Evolutionary conservation across 805 yeast genomes (phyloP).

Genomic region (Suhomyces kilbournensis): DNA sequence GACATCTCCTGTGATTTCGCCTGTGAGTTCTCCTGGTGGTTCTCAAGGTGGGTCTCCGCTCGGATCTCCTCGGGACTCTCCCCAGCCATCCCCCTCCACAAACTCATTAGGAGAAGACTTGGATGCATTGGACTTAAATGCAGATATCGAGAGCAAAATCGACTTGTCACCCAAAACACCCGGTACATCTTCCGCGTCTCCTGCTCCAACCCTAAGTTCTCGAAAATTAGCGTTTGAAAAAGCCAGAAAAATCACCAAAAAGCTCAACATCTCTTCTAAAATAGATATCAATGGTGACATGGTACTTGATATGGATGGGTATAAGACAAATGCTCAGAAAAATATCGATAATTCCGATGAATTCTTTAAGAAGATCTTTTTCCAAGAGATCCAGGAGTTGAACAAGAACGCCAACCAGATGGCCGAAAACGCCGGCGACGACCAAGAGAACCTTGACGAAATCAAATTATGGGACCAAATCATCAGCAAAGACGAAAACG

Average conservation of each 20-base stretch:
- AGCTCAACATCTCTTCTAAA: conserved; percentile 81
- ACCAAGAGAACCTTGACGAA: conserved; percentile 13
- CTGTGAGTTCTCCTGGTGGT: conserved; percentile 58
- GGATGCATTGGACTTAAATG: conserved; percentile 36
- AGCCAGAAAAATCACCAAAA: conserved; percentile 61
- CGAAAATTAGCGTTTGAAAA: conserved; percentile 48
- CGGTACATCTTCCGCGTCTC: conserved; percentile 13
- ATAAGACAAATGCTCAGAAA: conserved; percentile 74
- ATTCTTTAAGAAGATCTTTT: conserved; percentile 64
- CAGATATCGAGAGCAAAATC: conserved; percentile 31
- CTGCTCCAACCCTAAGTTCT: neutral
- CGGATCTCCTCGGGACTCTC: conserved; percentile 5
- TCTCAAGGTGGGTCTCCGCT: conserved; percentile 20
- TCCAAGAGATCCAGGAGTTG: conserved; percentile 59
- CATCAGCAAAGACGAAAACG: conserved; percentile 56
- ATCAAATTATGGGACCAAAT: conserved; percentile 36
- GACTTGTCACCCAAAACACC: conserved; percentile 10
- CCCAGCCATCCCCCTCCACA: neutral
- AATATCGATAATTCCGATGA: conserved; percentile 76
- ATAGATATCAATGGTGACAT: conserved; percentile 88
- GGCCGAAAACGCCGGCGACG: conserved; percentile 5
- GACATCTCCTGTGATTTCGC: conserved; percentile 81
- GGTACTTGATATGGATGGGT: conserved; percentile 91
- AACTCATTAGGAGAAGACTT: conserved; percentile 16
- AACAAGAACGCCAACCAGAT: conserved; percentile 11